Conservation (phyloP, 2,329 filamentous ascomycete genomes). For the Cercospora zeina region DNA sequence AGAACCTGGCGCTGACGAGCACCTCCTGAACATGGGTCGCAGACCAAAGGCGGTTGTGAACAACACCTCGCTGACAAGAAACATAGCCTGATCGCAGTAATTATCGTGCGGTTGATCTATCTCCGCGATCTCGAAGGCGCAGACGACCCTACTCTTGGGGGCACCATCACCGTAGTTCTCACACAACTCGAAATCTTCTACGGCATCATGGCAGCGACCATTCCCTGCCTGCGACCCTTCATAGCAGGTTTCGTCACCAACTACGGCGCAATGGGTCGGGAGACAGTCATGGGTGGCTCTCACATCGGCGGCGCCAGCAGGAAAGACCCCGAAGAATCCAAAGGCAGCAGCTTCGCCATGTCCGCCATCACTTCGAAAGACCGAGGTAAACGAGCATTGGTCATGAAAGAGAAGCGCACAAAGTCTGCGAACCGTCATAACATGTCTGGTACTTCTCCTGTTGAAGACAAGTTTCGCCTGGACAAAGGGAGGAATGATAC, state of each 20-base stretch:
- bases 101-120: constrained; percentile 45
- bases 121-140: constrained; percentile 39
- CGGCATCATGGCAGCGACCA: constrained; percentile 46
- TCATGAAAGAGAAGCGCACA: constrained; percentile 12
- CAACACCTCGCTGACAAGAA: background rate
- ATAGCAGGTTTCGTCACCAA: constrained; percentile 25
- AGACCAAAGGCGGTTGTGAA: background rate
- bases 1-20: background rate
- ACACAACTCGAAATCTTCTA: constrained; percentile 48
- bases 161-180: constrained; percentile 41
- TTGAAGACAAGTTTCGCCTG: constrained; percentile 5
- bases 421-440: constrained; percentile 3
- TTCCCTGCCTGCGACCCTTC: constrained; percentile 50
- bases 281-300: constrained; percentile 19
- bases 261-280: constrained; percentile 28
- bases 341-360: constrained; percentile 17
- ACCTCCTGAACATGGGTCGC: background rate
- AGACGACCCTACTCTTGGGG: constrained; percentile 43
- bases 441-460: background rate
- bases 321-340: constrained; percentile 11
- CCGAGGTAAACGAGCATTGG: background rate
- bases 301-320: constrained; percentile 15
- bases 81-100: constrained; percentile 45
- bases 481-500: constrained; percentile 10
- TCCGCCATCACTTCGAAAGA: background rate